Percentiles rank a stretch among this genome's conserved stretches.
Evolutionary conservation across 805 yeast species (phyloP).

Genomic region (Schizosaccharomyces osmophilus): DNA sequence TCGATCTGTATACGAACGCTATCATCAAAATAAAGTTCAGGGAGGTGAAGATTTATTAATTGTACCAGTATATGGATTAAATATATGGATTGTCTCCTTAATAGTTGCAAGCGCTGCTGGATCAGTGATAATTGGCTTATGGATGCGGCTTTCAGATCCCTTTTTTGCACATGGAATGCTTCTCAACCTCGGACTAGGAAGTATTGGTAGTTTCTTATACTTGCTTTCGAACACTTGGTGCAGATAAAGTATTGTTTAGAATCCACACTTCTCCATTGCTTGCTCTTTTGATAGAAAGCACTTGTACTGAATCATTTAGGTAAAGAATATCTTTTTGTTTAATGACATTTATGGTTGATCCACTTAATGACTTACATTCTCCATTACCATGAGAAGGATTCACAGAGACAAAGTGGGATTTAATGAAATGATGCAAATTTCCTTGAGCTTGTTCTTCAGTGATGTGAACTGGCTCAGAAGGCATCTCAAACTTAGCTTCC

Average conservation of each 20-base stretch:
- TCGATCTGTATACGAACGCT: not conserved
- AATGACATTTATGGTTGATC: not conserved
- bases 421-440: not conserved
- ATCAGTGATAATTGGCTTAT: not conserved
- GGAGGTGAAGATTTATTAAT: not conserved
- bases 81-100: not conserved
- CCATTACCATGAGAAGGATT: not conserved
- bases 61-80: not conserved
- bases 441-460: not conserved
- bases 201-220: not conserved
- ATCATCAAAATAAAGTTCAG: not conserved
- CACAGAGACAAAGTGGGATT: not conserved
- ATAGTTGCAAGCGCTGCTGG: not conserved
- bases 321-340: not conserved
- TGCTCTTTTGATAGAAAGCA: not conserved
- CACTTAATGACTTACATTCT: not conserved
- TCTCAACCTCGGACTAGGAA: not conserved
- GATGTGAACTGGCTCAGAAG: not conserved
- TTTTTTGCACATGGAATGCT: not conserved
- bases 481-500: not conserved
- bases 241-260: not conserved
- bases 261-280: not conserved
- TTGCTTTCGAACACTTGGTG: not conserved
- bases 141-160: constrained; percentile 1
- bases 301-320: not conserved